Evolutionary conservation across 2,329 filamentous ascomycete species (phyloP).

Genomic region (Aspergillus neotritici): DNA sequence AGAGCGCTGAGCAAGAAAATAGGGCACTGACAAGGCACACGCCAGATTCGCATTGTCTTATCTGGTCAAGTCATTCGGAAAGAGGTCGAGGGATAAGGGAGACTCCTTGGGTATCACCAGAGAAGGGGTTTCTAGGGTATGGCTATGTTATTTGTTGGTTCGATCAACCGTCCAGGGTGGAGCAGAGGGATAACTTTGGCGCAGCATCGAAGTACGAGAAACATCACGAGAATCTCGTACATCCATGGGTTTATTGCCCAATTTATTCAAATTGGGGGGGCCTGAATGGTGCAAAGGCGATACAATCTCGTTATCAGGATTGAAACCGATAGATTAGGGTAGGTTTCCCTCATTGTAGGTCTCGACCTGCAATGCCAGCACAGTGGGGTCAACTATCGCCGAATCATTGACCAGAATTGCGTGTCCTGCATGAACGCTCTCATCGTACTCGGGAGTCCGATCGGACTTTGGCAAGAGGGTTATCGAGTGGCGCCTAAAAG

Average conservation of each 20-base stretch:
- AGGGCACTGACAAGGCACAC: constrained; percentile 65
- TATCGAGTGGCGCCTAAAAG: no score
- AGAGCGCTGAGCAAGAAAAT: constrained; percentile 14
- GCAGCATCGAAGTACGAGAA: constrained; percentile 70
- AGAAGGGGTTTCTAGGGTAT: constrained; percentile 68
- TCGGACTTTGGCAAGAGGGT: no score
- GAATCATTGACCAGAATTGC: no score
- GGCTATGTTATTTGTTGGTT: constrained; percentile 74
- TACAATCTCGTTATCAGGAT: no score
- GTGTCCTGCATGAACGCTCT: no score
- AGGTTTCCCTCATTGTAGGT: no score
- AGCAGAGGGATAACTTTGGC: constrained; percentile 60
- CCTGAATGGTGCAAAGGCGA: no score
- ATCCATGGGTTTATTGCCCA: constrained; percentile 15
- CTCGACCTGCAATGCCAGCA: no score
- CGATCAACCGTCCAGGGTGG: constrained; percentile 71
- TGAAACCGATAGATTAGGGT: no score
- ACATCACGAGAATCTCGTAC: constrained; percentile 57
- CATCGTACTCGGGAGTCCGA: no score
- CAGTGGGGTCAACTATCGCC: no score
- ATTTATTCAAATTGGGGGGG: no score
- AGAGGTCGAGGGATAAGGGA: constrained; percentile 8
- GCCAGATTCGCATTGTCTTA: constrained; percentile 60
- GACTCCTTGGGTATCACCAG: constrained; percentile 35
- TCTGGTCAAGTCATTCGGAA: constrained; percentile 45